Base-by-base conservation (phyloP, 129 eudicot genomes). In the Lactuca sativa region DNA sequence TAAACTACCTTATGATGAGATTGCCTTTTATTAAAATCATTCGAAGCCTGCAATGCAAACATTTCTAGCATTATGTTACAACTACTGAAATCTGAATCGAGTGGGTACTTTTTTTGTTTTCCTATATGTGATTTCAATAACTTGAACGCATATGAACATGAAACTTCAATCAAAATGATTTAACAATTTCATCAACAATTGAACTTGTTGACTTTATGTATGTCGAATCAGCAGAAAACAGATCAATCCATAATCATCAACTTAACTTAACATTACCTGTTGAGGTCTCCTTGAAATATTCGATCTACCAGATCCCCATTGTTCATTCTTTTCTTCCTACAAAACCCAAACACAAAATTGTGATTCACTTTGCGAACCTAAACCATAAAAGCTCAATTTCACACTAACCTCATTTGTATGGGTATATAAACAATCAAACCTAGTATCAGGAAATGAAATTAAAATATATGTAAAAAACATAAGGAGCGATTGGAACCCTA, bases 301-400 rank as follows among this genome's bases (percentile, higher is more conserved):
- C 16, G 86, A 86, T 76, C 81, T 86, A 72, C 74, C 77, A 4
- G 86, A 86, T 75, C 60, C 82, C 88, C 83, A 70, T 64, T 82
- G 76, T 62, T 80, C 84, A 63, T 77, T 78, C 73, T 77, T 69
- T 74, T 44, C 67, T 62, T 73, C 95, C 89, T 83, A 73, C 64
- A 59, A 44, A 34, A 69, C 11, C 9, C 73, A 78, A 16, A 52
- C 36, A 51, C 53, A 6, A 7, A 56, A 47, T 58, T 56, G 37
- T 55, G 14, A 75, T 67, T 21, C 18, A 48, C 13, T 16, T 47
- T 33, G 8, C 47, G 13, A 48, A 66, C 5, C 62, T 15, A 8
- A 43, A 59, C 4, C 55, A 18, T 15, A 47, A 52, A 15, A 56
- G 5, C 43, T 61, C 40, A 67, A 64, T 38, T 70, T 41, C 77